Base-by-base conservation (phyloP, 2,329 filamentous ascomycete genomes). In the Fusarium continuum region DNA sequence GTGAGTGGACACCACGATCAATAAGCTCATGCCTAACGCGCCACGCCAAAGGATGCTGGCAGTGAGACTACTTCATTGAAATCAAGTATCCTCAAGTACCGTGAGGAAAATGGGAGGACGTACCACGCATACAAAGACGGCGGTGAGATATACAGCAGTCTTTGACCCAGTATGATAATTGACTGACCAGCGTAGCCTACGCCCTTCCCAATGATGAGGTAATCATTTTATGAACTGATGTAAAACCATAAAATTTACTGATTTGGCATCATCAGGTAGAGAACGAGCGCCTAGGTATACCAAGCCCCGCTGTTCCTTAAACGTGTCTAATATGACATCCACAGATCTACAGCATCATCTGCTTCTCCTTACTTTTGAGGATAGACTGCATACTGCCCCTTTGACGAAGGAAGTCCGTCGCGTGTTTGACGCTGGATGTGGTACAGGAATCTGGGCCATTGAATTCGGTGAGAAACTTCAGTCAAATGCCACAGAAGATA, bases 181-280 rank as follows among this genome's bases (percentile, higher is more conserved):
- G 35, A 20, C 31, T 40, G 25, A 56, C 17, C 7, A 9, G 2
- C 3, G 1, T 11, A 65, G 61, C 34, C 7, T 65, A 64, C 25
- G 55, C 34, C 4, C 40, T 65, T 8, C 61, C 61, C 1, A 64
- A 64, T 8, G 61, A 65, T 14, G 55, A 64, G n/a, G 61, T 61
- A 14, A 2, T 38, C 16, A 23, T 31, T 22, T n/a, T n/a, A n/a
- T 17, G 39, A 25, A 22, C 11, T 29, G 40, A 19, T 2, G 11
- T 23, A 6, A 7, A 34, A 10, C n/a, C 41, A n/a, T 14, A 10
- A 19, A 4, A 6, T 6, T n/a, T 20, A 10, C 47, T 57, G 7
- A 63, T 16, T n/a, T 9, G 3, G 19, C n/a, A 10, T 13, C 2
- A 8, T 8, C 23, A 43, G 60, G 22, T 38, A 2, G 61, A 64